Conservation (phyloP, 1,284 basidiomycete species). For the Cystobasidiaceae sp. region DNA sequence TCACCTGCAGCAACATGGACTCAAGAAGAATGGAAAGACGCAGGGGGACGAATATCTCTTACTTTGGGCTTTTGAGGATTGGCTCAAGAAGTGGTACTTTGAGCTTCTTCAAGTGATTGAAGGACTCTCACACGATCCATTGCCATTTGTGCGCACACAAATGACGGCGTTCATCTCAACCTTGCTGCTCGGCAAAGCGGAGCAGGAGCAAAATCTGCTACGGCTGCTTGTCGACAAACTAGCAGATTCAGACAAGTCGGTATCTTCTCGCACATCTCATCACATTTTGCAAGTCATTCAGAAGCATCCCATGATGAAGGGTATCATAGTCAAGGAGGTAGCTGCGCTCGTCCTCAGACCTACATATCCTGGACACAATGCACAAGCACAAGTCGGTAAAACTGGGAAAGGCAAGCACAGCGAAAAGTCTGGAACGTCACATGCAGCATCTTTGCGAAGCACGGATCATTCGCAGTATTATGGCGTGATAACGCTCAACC, state of each 20-base stretch:
- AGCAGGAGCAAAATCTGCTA: constrained; percentile 95
- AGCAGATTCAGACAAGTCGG: constrained; percentile 80
- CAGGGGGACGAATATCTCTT: constrained; percentile 51
- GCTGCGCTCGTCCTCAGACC: constrained; percentile 67
- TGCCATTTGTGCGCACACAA: constrained; percentile 82
- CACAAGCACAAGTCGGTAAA: constrained; percentile 28
- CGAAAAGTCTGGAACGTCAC: neutral
- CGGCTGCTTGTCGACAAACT: constrained; percentile 91
- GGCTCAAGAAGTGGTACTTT: constrained; percentile 96
- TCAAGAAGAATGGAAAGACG: constrained; percentile 33
- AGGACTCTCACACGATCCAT: constrained; percentile 76
- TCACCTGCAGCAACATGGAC: constrained; percentile 32
- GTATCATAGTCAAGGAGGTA: constrained; percentile 81
- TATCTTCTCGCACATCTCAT: constrained; percentile 85
- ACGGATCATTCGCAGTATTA: constrained; percentile 76
- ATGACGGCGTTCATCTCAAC: constrained; percentile 61
- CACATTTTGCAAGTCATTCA: constrained; percentile 85
- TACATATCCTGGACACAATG: constrained; percentile 49
- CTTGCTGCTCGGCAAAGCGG: constrained; percentile 81
- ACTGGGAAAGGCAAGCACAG: constrained; percentile 43
- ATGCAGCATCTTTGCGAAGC: constrained; percentile 36
- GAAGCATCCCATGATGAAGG: constrained; percentile 89
- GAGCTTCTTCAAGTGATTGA: constrained; percentile 84
- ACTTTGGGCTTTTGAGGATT: constrained; percentile 91
- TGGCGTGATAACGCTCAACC: constrained; percentile 87